Evolutionary conservation across 179 eudicot species (phyloP).

Genomic region (Actinidia polygama): DNA sequence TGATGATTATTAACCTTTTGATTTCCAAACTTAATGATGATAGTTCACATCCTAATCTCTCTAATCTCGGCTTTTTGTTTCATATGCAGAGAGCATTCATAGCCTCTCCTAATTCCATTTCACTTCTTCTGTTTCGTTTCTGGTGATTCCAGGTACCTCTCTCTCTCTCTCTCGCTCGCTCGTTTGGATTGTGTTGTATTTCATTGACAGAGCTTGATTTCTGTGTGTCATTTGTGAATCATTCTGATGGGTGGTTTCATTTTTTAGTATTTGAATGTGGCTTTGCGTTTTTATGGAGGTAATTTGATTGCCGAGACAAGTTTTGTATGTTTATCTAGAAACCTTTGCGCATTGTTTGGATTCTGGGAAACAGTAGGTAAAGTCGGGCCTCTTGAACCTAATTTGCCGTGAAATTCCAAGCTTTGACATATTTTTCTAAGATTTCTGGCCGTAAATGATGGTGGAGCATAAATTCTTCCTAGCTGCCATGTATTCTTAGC

Average conservation of each 20-base stretch:
- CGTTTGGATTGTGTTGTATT: not conserved
- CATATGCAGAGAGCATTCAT: not conserved
- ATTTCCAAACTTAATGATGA: not conserved
- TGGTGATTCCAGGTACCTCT: conserved; percentile 21
- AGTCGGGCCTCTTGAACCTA: not conserved
- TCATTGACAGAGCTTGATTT: conserved; percentile 11
- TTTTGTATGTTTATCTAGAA: not conserved
- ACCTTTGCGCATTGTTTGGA: not conserved
- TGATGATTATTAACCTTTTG: conserved; percentile 6
- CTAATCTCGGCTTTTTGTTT: not conserved
- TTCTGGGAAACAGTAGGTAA: not conserved
- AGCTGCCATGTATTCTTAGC: not conserved
- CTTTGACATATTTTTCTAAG: not conserved
- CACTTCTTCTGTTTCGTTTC: conserved; percentile 18
- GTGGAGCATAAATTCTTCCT: not conserved
- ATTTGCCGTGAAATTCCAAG: conserved; percentile 8
- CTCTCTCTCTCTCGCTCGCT: not conserved
- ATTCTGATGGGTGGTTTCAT: not conserved
- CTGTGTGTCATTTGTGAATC: not conserved
- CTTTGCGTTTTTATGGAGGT: not conserved
- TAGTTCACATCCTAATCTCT: not conserved
- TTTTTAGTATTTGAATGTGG: not conserved
- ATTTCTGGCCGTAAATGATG: not conserved
- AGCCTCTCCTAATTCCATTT: conserved; percentile 10
- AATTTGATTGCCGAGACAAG: not conserved